Percentiles rank a stretch among this genome's conserved stretches.
Evolutionary conservation across 164 flowering plant genomes (phyloP).

Genomic region (Vitis vinifera): DNA sequence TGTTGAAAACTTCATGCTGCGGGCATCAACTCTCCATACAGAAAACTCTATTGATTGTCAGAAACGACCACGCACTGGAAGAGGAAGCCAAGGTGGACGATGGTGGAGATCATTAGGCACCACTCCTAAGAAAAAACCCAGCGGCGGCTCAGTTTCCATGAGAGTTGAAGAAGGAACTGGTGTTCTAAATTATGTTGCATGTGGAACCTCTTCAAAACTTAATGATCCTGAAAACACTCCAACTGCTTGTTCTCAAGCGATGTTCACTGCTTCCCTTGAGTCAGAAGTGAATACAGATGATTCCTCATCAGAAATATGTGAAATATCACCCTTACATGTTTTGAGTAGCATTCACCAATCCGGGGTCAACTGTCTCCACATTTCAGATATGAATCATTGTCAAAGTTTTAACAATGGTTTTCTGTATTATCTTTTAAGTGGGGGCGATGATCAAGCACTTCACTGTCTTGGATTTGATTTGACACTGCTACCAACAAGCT

Average conservation of each 20-base stretch:
- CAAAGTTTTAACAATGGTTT: constrained; percentile 23
- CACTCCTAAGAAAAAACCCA: constrained; percentile 29
- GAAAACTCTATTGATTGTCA: constrained; percentile 61
- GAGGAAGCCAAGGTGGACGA: constrained; percentile 99
- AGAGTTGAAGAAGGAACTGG: constrained; percentile 17
- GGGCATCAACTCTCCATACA: constrained; percentile 39
- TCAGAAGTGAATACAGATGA: constrained; percentile 30
- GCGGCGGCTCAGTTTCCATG: constrained; percentile 9
- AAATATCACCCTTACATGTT: constrained; percentile 59
- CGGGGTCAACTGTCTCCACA: constrained; percentile 90
- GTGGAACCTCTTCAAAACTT: constrained; percentile 12
- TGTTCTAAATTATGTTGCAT: constrained; percentile 1
- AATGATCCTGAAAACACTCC: constrained; percentile 10
- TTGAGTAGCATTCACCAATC: constrained; percentile 75
- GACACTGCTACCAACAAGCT: constrained; percentile 13
- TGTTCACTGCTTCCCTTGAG: constrained; percentile 12
- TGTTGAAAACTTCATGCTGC: constrained; percentile 63
- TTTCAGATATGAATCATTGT: constrained; percentile 34
- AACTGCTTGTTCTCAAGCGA: constrained; percentile 11
- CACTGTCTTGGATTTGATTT: constrained; percentile 50
- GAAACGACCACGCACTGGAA: constrained; percentile 91
- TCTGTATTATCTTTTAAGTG: constrained; percentile 60
- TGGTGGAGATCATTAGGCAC: constrained; percentile 61
- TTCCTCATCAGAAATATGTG: constrained; percentile 26
- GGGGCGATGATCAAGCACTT: constrained; percentile 97